phyloP scores from a whole-genome alignment of 2,329 filamentous ascomycete species.

The Alternaria solani region DNA sequence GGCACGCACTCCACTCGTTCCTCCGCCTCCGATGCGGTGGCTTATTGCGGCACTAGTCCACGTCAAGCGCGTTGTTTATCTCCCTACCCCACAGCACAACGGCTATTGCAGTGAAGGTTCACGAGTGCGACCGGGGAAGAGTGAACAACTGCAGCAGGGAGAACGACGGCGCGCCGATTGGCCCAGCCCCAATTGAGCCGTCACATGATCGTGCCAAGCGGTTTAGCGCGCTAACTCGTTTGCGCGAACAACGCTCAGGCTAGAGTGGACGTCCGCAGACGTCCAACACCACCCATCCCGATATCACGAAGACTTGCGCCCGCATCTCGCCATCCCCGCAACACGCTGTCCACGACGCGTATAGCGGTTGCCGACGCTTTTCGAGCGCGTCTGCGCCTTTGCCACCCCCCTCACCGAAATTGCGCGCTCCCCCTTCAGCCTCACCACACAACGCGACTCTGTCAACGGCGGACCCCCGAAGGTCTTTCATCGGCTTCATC shows the following conservation, averaged over 20 bases:
- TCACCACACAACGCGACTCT: slow-evolving; percentile 41
- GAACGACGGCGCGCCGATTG: slow-evolving; percentile 12
- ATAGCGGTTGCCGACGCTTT: slow-evolving; percentile 28
- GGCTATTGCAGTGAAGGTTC: slow-evolving; percentile 14
- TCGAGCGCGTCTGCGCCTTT: slow-evolving; percentile 40
- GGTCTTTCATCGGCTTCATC: slow-evolving; percentile 43
- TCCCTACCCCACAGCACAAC: slow-evolving; percentile 12
- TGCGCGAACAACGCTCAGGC: slow-evolving; percentile 21
- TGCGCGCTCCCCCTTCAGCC: slow-evolving; percentile 39
- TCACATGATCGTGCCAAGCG: slow-evolving; percentile 33
- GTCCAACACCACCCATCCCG: slow-evolving; percentile 41
- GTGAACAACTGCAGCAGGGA: slow-evolving; percentile 2
- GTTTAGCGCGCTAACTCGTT: slow-evolving; percentile 13
- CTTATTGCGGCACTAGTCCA: slow-evolving; percentile 33
- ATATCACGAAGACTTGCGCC: slow-evolving; percentile 43
- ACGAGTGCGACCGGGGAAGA: background rate
- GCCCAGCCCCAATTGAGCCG: background rate
- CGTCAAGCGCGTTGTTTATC: slow-evolving; percentile 29
- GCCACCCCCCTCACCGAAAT: slow-evolving; percentile 36
- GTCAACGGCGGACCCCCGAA: slow-evolving; percentile 41
- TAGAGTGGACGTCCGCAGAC: slow-evolving; percentile 21
- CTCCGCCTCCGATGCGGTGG: slow-evolving; percentile 32
- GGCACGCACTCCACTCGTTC: slow-evolving; percentile 33
- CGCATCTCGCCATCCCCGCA: slow-evolving; percentile 48
- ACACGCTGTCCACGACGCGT: slow-evolving; percentile 50